These are phyloP conservation scores for Cairneyella variabilis DNA, from an alignment of 495 filamentous ascomycete species.

Conservation along the genomic window DNA sequence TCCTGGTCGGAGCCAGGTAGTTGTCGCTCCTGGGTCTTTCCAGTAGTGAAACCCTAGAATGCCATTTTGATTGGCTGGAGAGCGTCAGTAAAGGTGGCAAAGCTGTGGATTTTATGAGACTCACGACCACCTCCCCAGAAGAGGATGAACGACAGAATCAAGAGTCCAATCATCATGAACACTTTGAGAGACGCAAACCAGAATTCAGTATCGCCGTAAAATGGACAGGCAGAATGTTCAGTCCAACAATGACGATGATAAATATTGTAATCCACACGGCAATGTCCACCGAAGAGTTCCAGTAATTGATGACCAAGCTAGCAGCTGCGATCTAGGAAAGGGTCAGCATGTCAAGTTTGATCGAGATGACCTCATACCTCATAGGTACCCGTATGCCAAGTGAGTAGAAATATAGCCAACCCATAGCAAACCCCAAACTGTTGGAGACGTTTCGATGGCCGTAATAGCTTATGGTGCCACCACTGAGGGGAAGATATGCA, in stretches of 20 bases:
- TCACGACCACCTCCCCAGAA: slow-evolving; percentile 73
- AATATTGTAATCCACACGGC: slow-evolving; percentile 73
- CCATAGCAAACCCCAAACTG: slow-evolving; percentile 43
- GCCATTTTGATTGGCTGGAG: slow-evolving; percentile 41
- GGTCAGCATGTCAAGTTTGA: slow-evolving; percentile 50
- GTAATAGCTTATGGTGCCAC: slow-evolving; percentile 35
- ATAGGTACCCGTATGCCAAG: neutral
- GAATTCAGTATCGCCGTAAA: slow-evolving; percentile 81
- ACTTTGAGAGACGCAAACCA: slow-evolving; percentile 73
- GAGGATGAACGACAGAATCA: slow-evolving; percentile 65
- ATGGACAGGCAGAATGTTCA: slow-evolving; percentile 63
- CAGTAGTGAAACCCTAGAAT: slow-evolving; percentile 74
- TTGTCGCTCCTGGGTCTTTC: slow-evolving; percentile 59
- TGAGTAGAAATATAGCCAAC: slow-evolving; percentile 40
- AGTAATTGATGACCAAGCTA: slow-evolving; percentile 66
- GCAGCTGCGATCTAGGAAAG: slow-evolving; percentile 77
- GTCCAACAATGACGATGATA: slow-evolving; percentile 52
- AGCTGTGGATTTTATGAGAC: neutral
- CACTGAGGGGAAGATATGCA: slow-evolving; percentile 36
- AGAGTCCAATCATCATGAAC: slow-evolving; percentile 60
- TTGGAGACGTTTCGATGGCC: slow-evolving; percentile 47
- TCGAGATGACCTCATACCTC: neutral
- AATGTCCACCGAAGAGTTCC: slow-evolving; percentile 62
- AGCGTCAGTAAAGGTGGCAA: neutral
- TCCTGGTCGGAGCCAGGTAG: slow-evolving; percentile 31